A percentile compares a stretch with the other conserved stretches of the same genome.
These are phyloP conservation scores for Picea glauca DNA, from an alignment of 75 land plant genomes.

Conservation along the genomic window DNA sequence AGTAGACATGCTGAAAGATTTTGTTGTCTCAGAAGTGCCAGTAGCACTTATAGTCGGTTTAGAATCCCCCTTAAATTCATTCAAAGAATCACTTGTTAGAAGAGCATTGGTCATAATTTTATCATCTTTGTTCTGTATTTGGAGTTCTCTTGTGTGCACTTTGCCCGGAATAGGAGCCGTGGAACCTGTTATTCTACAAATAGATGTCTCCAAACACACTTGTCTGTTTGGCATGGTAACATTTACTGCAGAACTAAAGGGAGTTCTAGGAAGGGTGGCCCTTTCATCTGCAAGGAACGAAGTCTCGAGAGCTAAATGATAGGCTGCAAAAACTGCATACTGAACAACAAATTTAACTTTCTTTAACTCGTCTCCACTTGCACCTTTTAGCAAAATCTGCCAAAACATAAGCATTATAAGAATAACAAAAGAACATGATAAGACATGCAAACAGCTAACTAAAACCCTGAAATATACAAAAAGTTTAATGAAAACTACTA, in stretches of 20 bases:
- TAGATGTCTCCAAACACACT: slow-evolving; percentile 19
- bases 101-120: background rate
- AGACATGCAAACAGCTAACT: background rate
- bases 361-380: slow-evolving; percentile 75
- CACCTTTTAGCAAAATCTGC: slow-evolving; percentile 88
- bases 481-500: background rate
- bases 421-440: background rate
- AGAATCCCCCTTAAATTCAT: background rate
- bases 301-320: slow-evolving; percentile 88
- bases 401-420: background rate
- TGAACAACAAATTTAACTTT: slow-evolving; percentile 72
- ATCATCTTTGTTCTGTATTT: background rate
- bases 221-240: slow-evolving; percentile 22
- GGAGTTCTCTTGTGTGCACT: background rate
- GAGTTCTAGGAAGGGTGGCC: slow-evolving; percentile 51
- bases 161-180: slow-evolving; percentile 1
- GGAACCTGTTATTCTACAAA: slow-evolving; percentile 11
- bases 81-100: background rate
- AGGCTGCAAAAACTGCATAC: slow-evolving; percentile 75
- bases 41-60: background rate
- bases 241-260: slow-evolving; percentile 19
- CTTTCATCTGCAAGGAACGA: slow-evolving; percentile 89
- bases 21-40: background rate
- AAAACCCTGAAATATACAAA: background rate
- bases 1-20: background rate